These are phyloP conservation scores for Drechslera avenae DNA, from an alignment of 2,329 filamentous ascomycete genomes.

Conservation along the genomic window DNA sequence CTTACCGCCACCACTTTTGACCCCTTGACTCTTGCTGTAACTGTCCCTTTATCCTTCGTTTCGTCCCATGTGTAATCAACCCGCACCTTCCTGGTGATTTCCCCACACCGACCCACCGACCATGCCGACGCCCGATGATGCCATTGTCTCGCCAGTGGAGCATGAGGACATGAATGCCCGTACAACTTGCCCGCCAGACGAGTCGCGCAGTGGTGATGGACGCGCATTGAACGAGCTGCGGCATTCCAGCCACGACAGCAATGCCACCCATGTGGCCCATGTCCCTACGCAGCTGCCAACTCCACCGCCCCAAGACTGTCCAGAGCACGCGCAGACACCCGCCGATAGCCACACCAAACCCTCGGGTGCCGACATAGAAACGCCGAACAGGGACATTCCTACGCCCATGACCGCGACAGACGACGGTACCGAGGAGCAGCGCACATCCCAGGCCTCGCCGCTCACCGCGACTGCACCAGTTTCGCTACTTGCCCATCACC, in stretches of 20 bases:
- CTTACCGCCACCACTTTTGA: slow-evolving; percentile 17
- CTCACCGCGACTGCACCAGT: slow-evolving; percentile 35
- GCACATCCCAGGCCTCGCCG: slow-evolving; percentile 40
- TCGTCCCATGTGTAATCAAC: slow-evolving; percentile 28
- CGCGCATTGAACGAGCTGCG: slow-evolving; percentile 42
- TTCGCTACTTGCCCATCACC: slow-evolving; percentile 32
- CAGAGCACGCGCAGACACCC: slow-evolving; percentile 21
- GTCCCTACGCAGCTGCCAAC: slow-evolving; percentile 43
- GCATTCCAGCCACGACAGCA: slow-evolving; percentile 16
- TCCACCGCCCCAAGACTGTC: slow-evolving; percentile 40
- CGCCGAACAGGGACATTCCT: slow-evolving; percentile 44
- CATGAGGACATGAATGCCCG: slow-evolving; percentile 52
- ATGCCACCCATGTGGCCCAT: slow-evolving; percentile 22
- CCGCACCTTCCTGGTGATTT: slow-evolving; percentile 26
- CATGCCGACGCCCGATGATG: slow-evolving; percentile 58
- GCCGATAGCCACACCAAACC: slow-evolving; percentile 37
- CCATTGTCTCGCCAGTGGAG: slow-evolving; percentile 49
- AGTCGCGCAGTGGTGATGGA: slow-evolving; percentile 33
- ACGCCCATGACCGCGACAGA: slow-evolving; percentile 47
- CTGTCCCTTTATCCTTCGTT: slow-evolving; percentile 8
- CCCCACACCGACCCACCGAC: slow-evolving; percentile 37
- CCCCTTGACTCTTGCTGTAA: slow-evolving; percentile 13
- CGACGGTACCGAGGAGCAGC: slow-evolving; percentile 44
- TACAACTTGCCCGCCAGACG: slow-evolving; percentile 58
- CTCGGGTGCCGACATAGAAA: slow-evolving; percentile 40